Conservation (phyloP, 495 filamentous ascomycete genomes). For the Hypomontagnella monticulosa region DNA sequence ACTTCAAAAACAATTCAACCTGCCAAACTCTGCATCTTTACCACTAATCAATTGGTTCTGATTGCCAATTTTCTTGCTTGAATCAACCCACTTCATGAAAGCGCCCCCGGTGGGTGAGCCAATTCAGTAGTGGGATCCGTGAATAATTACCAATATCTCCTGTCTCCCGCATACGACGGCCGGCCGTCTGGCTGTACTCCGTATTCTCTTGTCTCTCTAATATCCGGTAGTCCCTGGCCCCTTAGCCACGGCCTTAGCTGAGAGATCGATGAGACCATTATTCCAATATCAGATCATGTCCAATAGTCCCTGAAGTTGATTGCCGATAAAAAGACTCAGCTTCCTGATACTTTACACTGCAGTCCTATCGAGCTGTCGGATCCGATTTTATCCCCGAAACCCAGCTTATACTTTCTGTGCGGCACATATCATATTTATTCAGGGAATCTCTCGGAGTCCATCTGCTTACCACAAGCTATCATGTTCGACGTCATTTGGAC, state of each 20-base stretch:
- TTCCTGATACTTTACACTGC: slow-evolving; percentile 10
- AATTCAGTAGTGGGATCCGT: not conserved
- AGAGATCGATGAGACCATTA: not conserved
- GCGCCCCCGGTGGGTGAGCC: not conserved
- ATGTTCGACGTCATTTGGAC: slow-evolving; percentile 66
- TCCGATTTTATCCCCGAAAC: not conserved
- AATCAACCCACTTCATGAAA: slow-evolving; percentile 1
- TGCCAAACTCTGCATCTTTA: slow-evolving; percentile 23
- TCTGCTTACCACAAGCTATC: slow-evolving; percentile 3
- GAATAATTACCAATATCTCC: slow-evolving; percentile 12
- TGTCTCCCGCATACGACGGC: not conserved
- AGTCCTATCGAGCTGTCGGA: not conserved
- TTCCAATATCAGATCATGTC: slow-evolving; percentile 11
- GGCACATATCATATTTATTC: not conserved
- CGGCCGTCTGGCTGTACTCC: slow-evolving; percentile 14
- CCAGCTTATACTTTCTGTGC: not conserved
- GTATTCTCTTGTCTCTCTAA: not conserved
- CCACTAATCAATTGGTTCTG: not conserved
- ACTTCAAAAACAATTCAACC: not conserved
- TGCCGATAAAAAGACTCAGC: not conserved
- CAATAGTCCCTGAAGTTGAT: slow-evolving; percentile 16
- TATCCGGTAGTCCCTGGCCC: slow-evolving; percentile 2
- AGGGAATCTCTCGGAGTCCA: not conserved
- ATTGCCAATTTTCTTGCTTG: slow-evolving; percentile 6
- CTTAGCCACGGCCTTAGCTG: not conserved